Evolutionary conservation across 2,329 filamentous ascomycete species (phyloP).

Genomic region (Hymenoscyphus fructigenus): DNA sequence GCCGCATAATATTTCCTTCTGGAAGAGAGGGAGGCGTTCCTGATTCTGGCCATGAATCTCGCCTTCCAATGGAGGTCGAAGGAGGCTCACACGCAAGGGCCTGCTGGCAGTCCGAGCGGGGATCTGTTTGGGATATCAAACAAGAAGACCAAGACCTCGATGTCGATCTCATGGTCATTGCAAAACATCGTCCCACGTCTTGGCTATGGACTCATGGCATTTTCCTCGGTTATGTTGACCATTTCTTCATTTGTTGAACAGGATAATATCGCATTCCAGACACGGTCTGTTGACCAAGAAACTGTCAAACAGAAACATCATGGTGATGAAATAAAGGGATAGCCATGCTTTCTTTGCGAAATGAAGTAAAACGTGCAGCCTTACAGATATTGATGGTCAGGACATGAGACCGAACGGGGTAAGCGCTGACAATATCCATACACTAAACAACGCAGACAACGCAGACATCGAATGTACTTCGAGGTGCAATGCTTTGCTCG

Average conservation of each 20-base stretch:
- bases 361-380: not conserved
- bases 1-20: not conserved
- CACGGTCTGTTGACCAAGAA: not conserved
- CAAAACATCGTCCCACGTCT: not conserved
- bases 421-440: not conserved
- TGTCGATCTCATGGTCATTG: not conserved
- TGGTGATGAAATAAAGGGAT: not conserved
- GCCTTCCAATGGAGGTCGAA: not conserved
- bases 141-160: not conserved
- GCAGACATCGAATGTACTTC: not conserved
- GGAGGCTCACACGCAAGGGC: not conserved
- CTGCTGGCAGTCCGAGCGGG: not conserved
- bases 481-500: not conserved
- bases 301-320: not conserved
- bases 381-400: not conserved
- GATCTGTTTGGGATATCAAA: slow-evolving; percentile 6
- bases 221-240: not conserved
- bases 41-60: not conserved
- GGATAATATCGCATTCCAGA: not conserved
- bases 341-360: too few species aligned
- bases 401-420: not conserved
- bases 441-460: not conserved
- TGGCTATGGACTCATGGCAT: not conserved
- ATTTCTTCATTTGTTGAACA: not conserved
- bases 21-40: not conserved